Percentiles rank a stretch among this genome's conserved stretches.
Evolutionary conservation across 2,329 filamentous ascomycete genomes (phyloP).

Genomic region (Aureobasidium melanogenum): DNA sequence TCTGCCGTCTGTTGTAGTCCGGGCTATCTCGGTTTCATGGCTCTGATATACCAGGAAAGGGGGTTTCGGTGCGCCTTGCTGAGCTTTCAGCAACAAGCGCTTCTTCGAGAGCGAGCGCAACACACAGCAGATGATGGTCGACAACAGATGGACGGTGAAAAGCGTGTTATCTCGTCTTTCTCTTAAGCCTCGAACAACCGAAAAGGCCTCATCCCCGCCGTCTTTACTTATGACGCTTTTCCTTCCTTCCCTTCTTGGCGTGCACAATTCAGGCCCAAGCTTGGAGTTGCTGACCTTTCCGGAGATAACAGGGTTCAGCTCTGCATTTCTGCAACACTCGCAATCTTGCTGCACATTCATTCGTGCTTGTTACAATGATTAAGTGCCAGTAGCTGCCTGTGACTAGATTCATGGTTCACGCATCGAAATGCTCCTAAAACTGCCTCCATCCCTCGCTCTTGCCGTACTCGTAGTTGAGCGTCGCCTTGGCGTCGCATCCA

Average conservation of each 20-base stretch:
- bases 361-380: background rate
- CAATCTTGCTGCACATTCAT: background rate
- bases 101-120: background rate
- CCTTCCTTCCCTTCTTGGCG: slow-evolving; percentile 4
- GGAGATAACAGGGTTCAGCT: slow-evolving; percentile 1
- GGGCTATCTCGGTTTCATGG: slow-evolving; percentile 21
- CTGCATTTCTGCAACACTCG: background rate
- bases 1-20: slow-evolving; percentile 20
- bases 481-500: background rate
- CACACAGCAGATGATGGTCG: background rate
- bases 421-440: background rate
- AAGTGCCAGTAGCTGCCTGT: background rate
- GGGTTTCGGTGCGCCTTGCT: background rate
- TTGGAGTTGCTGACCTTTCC: slow-evolving; percentile 5
- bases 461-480: background rate
- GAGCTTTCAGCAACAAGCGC: background rate
- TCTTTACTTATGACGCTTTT: slow-evolving; percentile 9
- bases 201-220: slow-evolving; percentile 7
- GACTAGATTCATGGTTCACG: background rate
- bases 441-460: background rate
- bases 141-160: background rate
- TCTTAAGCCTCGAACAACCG: slow-evolving; percentile 2
- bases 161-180: background rate
- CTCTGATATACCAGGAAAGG: slow-evolving; percentile 2
- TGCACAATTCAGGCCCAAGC: background rate